Conservation (phyloP, 2,329 filamentous ascomycete species). For the Fusarium devonianum region DNA sequence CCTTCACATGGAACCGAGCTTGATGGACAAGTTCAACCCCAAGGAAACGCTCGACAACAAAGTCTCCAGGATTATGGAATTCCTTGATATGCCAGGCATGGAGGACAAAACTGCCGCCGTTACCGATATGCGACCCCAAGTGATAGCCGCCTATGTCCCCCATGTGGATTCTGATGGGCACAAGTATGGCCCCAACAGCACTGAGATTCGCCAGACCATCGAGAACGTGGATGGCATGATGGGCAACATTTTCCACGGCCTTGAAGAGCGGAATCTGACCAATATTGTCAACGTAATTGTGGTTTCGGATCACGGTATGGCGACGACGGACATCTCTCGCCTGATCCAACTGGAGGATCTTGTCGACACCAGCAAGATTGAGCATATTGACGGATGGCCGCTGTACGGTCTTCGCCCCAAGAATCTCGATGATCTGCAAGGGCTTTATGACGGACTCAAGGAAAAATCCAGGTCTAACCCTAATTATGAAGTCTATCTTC, state of each 20-base stretch:
- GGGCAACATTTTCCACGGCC: conserved; percentile 74
- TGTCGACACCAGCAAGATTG: conserved; percentile 77
- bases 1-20: conserved; percentile 74
- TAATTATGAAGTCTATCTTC: conserved; percentile 86
- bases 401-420: conserved; percentile 87
- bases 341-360: conserved; percentile 91
- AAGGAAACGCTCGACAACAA: conserved; percentile 78
- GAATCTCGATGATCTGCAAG: conserved; percentile 68
- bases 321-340: conserved; percentile 81
- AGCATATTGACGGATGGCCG: conserved; percentile 93
- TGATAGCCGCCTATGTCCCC: conserved; percentile 94
- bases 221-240: conserved; percentile 83
- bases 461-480: conserved; percentile 67
- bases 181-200: conserved; percentile 91
- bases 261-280: conserved; percentile 84
- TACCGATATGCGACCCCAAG: conserved; percentile 74
- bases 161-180: conserved; percentile 91
- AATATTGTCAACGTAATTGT: conserved; percentile 91
- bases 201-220: conserved; percentile 84
- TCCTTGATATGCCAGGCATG: conserved; percentile 82
- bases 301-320: conserved; percentile 99
- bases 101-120: conserved; percentile 61
- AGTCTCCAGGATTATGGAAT: conserved; percentile 78
- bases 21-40: conserved; percentile 85
- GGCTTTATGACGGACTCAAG: conserved; percentile 69